phyloP scores from a whole-genome alignment of 78 protist genomes.

The Emiliania huxleyi region DNA sequence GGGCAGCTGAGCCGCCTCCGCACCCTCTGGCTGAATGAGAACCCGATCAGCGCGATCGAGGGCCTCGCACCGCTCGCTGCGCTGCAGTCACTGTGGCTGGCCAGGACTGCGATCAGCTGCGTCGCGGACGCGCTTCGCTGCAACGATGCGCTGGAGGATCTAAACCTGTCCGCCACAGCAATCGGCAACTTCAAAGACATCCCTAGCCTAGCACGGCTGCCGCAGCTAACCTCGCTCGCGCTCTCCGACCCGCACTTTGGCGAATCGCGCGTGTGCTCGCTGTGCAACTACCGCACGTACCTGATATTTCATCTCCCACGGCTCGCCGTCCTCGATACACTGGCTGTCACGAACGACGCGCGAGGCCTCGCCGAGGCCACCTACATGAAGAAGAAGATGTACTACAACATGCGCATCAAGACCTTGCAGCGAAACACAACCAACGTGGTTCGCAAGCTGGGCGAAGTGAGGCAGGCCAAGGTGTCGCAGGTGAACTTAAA shows the following conservation, averaged over 20 bases:
- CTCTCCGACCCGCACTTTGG: constrained; percentile 60
- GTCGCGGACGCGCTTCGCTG: background rate
- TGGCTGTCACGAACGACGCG: constrained; percentile 41
- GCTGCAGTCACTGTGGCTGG: constrained; percentile 31
- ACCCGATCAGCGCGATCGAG: constrained; percentile 40
- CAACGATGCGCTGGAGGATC: constrained; percentile 14
- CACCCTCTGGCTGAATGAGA: constrained; percentile 57
- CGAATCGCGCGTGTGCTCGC: constrained; percentile 62
- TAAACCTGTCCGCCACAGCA: constrained; percentile 57
- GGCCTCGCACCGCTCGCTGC: constrained; percentile 17
- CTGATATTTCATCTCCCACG: constrained; percentile 41
- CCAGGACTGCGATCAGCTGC: background rate
- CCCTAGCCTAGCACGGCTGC: constrained; percentile 40
- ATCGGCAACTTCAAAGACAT: constrained; percentile 64
- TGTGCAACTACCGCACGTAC: constrained; percentile 67
- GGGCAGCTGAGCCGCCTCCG: background rate
- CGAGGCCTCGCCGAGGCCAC: constrained; percentile 67
- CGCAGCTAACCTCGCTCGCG: constrained; percentile 17
- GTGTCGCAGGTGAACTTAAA: background rate
- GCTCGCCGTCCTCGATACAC: constrained; percentile 30
- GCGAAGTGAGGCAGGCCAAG: background rate
- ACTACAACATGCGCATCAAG: constrained; percentile 80
- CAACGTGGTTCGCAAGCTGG: constrained; percentile 19
- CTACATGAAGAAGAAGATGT: constrained; percentile 65
- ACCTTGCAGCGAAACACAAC: constrained; percentile 63